Evolutionary conservation across 129 eudicot species (phyloP), one percentile per base, ranked within the genome.

Genomic region (Solidago caesia): DNA sequence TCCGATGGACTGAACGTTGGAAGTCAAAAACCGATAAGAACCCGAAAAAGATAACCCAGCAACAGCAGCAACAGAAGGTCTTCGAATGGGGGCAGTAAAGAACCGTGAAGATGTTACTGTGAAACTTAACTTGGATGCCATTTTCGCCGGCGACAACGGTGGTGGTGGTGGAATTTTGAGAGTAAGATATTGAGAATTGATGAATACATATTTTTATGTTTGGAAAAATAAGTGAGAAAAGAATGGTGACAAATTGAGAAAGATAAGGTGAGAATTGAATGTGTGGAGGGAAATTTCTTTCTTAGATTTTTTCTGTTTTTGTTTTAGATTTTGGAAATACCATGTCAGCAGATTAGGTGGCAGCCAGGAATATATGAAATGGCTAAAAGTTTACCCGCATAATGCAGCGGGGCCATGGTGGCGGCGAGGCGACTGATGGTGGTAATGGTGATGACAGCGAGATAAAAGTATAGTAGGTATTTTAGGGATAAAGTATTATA

Each of bases 121-220:
- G 62, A 89, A 87, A 3, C 90, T 85, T 15, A 88, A 53, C 82
- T 75, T 88, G 81, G 96, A 63, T 72, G 98, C 98, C 98, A 92
- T 92, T 75, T 76, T 74, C 81, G 53, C 77, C 71, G 84, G 76
- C 57, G 81, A 76, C 12, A 29, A 81, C 45, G 80, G 70, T 41
- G 80, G 63, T 26, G 72, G 43, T n/a, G 77, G 42, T 29, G 80
- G 9, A 56, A 46, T 55, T 65, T 47, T 72, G 57, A 42, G 83
- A 27, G 51, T 26, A 57, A 49, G 60, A 48, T 33, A 63, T 55
- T 68, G 79, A 46, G 61, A 67, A 75, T 26, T 67, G 80, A 43
- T 67, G 80, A 43, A 62, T 64, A 72, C 93, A 85, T 82, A 7
- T 79, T 53, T 77, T 29, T 8, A 68, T 59, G 4, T 81, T 68